Conservation (phyloP, 495 filamentous ascomycete species). For the Melanomma pulvis-pyrius region DNA sequence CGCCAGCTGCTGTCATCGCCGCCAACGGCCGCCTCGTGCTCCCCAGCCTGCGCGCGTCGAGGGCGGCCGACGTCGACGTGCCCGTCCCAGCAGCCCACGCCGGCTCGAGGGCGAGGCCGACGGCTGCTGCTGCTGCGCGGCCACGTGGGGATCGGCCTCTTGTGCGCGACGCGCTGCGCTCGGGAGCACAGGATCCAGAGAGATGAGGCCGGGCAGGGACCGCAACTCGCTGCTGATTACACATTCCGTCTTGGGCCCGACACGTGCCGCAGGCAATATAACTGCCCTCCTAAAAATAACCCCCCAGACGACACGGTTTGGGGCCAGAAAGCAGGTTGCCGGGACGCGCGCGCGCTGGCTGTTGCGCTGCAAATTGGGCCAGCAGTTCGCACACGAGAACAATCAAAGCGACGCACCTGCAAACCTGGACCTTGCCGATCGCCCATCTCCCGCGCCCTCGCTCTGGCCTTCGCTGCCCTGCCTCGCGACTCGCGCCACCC, state of each 20-base stretch:
- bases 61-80: not conserved
- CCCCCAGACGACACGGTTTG: slow-evolving; percentile 5
- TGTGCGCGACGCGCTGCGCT: slow-evolving; percentile 21
- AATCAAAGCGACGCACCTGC: slow-evolving; percentile 30
- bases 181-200: slow-evolving; percentile 11
- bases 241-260: slow-evolving; percentile 30
- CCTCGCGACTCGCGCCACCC: not conserved
- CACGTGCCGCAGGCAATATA: slow-evolving; percentile 38
- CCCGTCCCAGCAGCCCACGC: not conserved
- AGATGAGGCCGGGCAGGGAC: slow-evolving; percentile 26
- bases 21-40: slow-evolving; percentile 37
- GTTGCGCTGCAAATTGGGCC: slow-evolving; percentile 20
- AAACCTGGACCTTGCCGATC: slow-evolving; percentile 16
- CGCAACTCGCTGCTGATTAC: slow-evolving; percentile 14
- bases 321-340: slow-evolving; percentile 29
- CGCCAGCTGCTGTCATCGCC: slow-evolving; percentile 23
- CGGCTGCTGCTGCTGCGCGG: slow-evolving; percentile 5
- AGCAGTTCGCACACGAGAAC: slow-evolving; percentile 1
- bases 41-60: slow-evolving; percentile 10
- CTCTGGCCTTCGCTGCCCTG: not conserved
- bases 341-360: slow-evolving; percentile 7
- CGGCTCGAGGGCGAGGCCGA: not conserved
- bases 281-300: slow-evolving; percentile 13
- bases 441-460: not conserved
- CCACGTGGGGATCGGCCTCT: slow-evolving; percentile 37